Evolutionary conservation across 2,329 filamentous ascomycete genomes (phyloP), one percentile per base, ranked within the genome.

Genomic region (Clonostachys sp.): DNA sequence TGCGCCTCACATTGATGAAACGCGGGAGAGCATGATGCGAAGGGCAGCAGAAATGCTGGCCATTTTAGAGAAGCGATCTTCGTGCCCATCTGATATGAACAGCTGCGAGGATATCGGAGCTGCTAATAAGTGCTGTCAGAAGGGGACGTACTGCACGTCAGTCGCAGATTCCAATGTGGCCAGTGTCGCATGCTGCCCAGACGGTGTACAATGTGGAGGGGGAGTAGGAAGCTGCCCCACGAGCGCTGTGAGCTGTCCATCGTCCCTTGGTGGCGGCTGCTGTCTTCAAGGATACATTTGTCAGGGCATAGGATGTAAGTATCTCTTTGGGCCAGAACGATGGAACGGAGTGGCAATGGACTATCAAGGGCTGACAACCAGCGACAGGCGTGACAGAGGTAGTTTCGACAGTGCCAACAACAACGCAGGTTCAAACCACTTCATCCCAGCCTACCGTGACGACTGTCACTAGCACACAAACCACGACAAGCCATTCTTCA

Each of bases 231-330:
- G 60, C n/a, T 91, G 88, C 53, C 72, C 73, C 3, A 67, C 71
- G 5, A 83, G 78, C 39, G 83, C 86, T 50, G 78, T 79, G 12
- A 78, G 80, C 44, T 92, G 88, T 60, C 73, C 83, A 0, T 73
- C 79, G 8, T 75, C 76, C 34, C 62, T 84, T 0, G 87, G 87
- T 4, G 87, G 87, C 13, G 88, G 87, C 3, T 92, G 88, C 59
- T 92, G 88, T 61, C 81, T 91, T 12, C 73, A 82, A 1, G 86
- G 86, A 5, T 91, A 81, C 57, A 72, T 78, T 2, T 92, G 88
- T 56, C 72, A 80, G 48, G 83, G 83, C 16, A 70, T 84, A 48
- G 88, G 87, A 20, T 92, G 88, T 84, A 68, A 77, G 74, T 77
- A 12, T 34, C 36, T 39, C 24, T 24, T 24, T 9, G 24, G 2